phyloP scores from a whole-genome alignment of 805 yeast species.

The Kazachstania kunashirensis region DNA sequence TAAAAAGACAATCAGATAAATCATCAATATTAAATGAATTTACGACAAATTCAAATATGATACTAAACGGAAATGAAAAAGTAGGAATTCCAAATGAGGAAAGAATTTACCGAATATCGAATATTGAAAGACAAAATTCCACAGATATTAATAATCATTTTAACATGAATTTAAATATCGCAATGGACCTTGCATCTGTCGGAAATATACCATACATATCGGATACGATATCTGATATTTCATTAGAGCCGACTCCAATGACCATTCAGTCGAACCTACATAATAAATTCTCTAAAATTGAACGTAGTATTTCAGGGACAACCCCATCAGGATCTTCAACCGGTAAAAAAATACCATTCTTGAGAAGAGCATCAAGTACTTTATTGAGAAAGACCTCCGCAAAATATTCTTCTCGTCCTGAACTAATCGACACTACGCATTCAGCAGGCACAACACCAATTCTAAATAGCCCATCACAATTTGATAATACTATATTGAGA shows the following conservation, averaged over 20 bases:
- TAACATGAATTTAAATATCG: not conserved
- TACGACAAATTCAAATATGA: too few species aligned
- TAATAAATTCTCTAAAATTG: too few species aligned
- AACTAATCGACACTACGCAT: too few species aligned
- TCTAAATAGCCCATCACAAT: not conserved
- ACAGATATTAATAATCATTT: not conserved
- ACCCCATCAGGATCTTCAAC: not conserved
- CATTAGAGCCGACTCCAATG: not conserved
- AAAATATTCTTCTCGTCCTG: not conserved
- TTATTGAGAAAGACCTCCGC: conserved; percentile 22
- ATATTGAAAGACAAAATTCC: not conserved
- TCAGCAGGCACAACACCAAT: not conserved
- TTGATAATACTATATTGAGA: not conserved
- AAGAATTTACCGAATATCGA: conserved; percentile 5
- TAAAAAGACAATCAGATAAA: not conserved
- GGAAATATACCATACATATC: not conserved
- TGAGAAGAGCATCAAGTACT: conserved; percentile 28
- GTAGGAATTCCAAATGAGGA: too few species aligned
- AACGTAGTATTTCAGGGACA: too few species aligned
- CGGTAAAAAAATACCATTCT: conserved; percentile 17
- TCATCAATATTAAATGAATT: not conserved
- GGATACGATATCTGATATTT: not conserved
- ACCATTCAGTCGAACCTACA: not conserved
- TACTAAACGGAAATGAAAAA: too few species aligned
- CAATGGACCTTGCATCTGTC: not conserved